These are phyloP conservation scores for Coemansia sp. DNA, from an alignment of 192 early-diverging fungal genomes.

Conservation along the genomic window DNA sequence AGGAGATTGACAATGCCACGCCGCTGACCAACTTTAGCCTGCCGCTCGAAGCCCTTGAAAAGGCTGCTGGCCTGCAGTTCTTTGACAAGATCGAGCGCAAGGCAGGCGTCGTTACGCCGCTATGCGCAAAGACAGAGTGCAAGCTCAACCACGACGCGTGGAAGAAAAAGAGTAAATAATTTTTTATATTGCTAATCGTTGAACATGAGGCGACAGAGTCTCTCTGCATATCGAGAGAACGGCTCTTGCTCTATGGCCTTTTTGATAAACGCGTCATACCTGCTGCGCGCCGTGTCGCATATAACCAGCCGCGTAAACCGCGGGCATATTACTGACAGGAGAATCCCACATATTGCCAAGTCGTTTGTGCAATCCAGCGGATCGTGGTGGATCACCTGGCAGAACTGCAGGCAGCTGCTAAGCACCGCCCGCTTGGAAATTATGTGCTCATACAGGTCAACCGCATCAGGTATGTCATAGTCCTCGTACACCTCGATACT, in stretches of 20 bases:
- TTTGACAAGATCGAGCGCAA: constrained; percentile 59
- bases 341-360: constrained; percentile 1
- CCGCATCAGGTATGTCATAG: background rate
- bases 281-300: background rate
- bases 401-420: background rate
- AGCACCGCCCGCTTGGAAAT: background rate
- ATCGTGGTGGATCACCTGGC: background rate
- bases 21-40: constrained; percentile 68
- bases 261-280: background rate
- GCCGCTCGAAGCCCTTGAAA: constrained; percentile 72
- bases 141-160: constrained; percentile 37
- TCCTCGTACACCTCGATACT: constrained; percentile 3
- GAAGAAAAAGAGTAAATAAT: constrained; percentile 43
- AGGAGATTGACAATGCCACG: constrained; percentile 59
- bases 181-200: too few species aligned
- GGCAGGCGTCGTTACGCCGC: constrained; percentile 23
- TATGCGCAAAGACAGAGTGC: constrained; percentile 46
- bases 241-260: constrained; percentile 1
- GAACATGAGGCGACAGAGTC: background rate
- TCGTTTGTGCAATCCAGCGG: background rate
- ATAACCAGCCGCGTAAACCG: constrained; percentile 1
- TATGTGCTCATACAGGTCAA: background rate
- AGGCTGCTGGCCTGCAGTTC: constrained; percentile 66
- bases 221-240: background rate
- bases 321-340: background rate